Percentiles rank a stretch among this genome's conserved stretches.
phyloP scores from a whole-genome alignment of 208 protist species.

The Novymonas esmeraldas region DNA sequence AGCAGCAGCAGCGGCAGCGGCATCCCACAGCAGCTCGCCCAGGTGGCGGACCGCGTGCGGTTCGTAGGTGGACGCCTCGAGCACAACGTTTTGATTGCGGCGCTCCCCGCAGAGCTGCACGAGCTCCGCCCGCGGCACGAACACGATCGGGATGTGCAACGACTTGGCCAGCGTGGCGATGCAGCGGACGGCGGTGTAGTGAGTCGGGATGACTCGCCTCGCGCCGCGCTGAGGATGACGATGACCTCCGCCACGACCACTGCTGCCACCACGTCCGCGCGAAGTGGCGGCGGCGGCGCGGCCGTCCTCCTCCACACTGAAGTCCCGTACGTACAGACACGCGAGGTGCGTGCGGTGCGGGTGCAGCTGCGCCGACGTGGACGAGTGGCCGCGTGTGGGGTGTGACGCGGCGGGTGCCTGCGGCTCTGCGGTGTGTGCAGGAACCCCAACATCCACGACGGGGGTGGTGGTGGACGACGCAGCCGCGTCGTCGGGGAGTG shows the following conservation, averaged over 20 bases:
- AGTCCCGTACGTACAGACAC: constrained; percentile 76
- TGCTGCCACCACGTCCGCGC: too few relatives aligned
- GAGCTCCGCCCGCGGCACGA: constrained; percentile 67
- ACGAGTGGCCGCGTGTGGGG: neutral
- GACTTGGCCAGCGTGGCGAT: constrained; percentile 61
- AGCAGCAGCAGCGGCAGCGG: neutral
- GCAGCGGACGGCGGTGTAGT: constrained; percentile 63
- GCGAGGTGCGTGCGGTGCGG: constrained; percentile 22
- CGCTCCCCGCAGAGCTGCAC: constrained; percentile 81
- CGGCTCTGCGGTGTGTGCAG: neutral
- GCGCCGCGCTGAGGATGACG: too few relatives aligned
- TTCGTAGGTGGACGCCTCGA: constrained; percentile 61
- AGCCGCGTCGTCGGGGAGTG: too few relatives aligned
- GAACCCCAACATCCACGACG: too few relatives aligned
- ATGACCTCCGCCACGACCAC: neutral
- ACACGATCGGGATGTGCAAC: constrained; percentile 50
- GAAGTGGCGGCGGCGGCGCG: too few relatives aligned
- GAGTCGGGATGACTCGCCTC: constrained; percentile 42
- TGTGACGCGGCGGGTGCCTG: neutral
- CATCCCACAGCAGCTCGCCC: neutral
- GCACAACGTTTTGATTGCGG: constrained; percentile 80
- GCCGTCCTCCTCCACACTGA: constrained; percentile 42
- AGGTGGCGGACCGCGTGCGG: constrained; percentile 24
- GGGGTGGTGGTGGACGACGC: neutral
- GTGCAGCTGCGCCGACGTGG: neutral